These are phyloP conservation scores for Globisporangium spinosum DNA, from an alignment of 352 stramenopile species.

Conservation along the genomic window DNA sequence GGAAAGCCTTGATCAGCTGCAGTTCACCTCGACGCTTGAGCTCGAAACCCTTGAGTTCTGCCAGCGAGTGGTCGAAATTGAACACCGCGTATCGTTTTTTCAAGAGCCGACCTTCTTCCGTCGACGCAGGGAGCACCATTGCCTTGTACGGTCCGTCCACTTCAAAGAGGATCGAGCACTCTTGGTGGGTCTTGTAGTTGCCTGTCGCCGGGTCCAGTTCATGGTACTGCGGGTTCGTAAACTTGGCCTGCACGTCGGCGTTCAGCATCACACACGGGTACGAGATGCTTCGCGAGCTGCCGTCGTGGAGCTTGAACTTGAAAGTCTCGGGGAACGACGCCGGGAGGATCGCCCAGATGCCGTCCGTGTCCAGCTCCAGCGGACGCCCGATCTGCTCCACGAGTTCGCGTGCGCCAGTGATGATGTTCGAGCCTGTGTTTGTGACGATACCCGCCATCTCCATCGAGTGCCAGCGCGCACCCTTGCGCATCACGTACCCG, in stretches of 20 bases:
- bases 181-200: constrained; percentile 91
- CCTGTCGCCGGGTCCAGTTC: constrained; percentile 52
- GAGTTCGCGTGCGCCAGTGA: constrained; percentile 92
- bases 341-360: constrained; percentile 99
- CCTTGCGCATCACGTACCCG: constrained; percentile 99
- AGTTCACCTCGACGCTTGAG: constrained; percentile 98
- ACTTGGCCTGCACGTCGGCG: constrained; percentile 96
- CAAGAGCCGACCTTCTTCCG: constrained; percentile 97
- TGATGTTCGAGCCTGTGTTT: constrained; percentile 97
- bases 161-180: constrained; percentile 99
- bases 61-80: constrained; percentile 78
- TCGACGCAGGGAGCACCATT: constrained; percentile 98
- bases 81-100: constrained; percentile 97
- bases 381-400: constrained; percentile 95
- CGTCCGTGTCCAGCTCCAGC: constrained; percentile 99
- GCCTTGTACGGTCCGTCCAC: constrained; percentile 98
- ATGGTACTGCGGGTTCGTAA: constrained; percentile 97
- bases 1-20: constrained; percentile 99
- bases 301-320: constrained; percentile 81
- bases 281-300: constrained; percentile 86
- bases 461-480: constrained; percentile 98
- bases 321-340: constrained; percentile 98
- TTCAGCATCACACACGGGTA: constrained; percentile 99
- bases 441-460: constrained; percentile 99
- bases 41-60: constrained; percentile 94